Evolutionary conservation across 2,329 filamentous ascomycete genomes (phyloP), one percentile per base, ranked within the genome.

Genomic region (Huntiella moniliformis): DNA sequence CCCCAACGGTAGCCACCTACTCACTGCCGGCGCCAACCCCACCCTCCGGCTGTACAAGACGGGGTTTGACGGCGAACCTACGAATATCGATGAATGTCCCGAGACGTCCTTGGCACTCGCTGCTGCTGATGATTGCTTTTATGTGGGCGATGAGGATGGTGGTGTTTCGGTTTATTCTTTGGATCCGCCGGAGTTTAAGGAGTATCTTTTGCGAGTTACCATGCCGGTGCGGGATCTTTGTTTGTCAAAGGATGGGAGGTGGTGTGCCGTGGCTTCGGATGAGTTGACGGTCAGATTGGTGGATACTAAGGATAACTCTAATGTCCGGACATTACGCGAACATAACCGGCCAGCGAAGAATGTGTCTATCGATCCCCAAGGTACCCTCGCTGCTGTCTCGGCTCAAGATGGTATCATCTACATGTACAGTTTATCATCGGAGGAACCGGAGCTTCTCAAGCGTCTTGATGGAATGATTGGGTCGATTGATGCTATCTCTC

Each of bases 231-330:
- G 91, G 56, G 86, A 95, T 59, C 68, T 98, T 45, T 78, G 83
- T 3, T 66, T 98, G 11, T 87, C 85, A 2, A 73, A 76, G 2
- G 82, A 96, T 58, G 72, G 74, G 0, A 73, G 82, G 55, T 96
- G 86, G 87, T 83, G 80, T 52, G 91, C 91, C 28, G 85, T 96
- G 18, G 86, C 87, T n/a, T 95, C 87, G 67, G 92, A 96, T 60
- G 91, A 98, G 60, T 67, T 94, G 49, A 82, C 79, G 1, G 84
- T 96, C 53, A 94, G 93, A 60, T 66, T 98, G 16, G 84, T 98
- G 51, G 82, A 81, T 55, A 81, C 80, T 31, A 68, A 77, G 40
- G 83, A 96, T 57, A 87, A 80, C 60, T 77, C 70, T 16, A 71
- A 76, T 52, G 73, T 93, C 42, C 77, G 81, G 54, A 79, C 81